A percentile compares a stretch with the other conserved stretches of the same genome.
phyloP scores from a whole-genome alignment of 2,329 filamentous ascomycete species.

The Hypoxylon sp. region DNA sequence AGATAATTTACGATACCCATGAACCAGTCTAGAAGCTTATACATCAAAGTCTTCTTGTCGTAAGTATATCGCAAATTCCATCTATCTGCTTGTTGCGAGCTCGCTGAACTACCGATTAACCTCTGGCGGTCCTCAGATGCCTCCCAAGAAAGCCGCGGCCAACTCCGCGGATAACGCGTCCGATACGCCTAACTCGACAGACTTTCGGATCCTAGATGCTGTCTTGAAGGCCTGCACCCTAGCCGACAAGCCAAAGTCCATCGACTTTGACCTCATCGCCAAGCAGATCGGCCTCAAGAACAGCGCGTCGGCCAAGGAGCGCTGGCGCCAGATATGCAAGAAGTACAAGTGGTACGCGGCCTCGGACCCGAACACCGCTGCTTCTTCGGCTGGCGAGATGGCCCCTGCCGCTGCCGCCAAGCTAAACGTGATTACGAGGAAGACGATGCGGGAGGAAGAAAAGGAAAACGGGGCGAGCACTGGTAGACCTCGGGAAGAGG shows the following conservation, averaged over 20 bases:
- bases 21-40: too few relatives aligned
- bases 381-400: too few relatives aligned
- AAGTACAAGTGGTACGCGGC: neutral
- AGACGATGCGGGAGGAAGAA: too few relatives aligned
- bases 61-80: too few relatives aligned
- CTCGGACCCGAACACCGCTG: neutral
- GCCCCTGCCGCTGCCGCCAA: neutral
- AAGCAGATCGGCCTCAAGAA: conserved; percentile 4
- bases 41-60: too few relatives aligned
- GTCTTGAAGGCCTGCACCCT: conserved; percentile 6
- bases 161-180: neutral
- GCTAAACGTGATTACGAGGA: too few relatives aligned
- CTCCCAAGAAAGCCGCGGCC: conserved; percentile 6
- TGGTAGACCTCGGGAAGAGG: too few relatives aligned
- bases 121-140: too few relatives aligned
- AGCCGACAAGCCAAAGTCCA: neutral
- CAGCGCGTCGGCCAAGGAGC: neutral
- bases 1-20: too few relatives aligned
- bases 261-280: neutral
- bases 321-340: conserved; percentile 21
- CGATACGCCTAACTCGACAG: neutral
- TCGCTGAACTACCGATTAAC: too few relatives aligned
- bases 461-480: too few relatives aligned
- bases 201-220: conserved; percentile 10
- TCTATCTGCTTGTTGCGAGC: too few relatives aligned